Evolutionary conservation across 2,329 filamentous ascomycete species (phyloP).

Genomic region (Penicillium sp.): DNA sequence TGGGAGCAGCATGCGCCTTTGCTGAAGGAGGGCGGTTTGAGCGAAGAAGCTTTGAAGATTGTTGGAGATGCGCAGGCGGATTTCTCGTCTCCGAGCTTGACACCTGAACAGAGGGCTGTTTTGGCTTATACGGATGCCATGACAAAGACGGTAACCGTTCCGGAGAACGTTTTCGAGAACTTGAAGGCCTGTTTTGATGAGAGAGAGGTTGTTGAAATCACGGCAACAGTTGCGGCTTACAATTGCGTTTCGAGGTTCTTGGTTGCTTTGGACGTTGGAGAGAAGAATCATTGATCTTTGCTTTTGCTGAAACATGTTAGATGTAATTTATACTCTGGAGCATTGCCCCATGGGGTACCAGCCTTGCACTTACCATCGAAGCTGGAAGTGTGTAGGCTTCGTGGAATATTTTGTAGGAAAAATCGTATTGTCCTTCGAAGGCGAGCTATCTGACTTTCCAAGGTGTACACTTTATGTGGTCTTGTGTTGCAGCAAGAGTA

Average conservation of each 20-base stretch:
- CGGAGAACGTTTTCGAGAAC: conserved; percentile 66
- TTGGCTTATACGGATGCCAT: conserved; percentile 79
- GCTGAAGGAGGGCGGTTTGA: conserved; percentile 61
- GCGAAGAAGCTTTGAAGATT: conserved; percentile 44
- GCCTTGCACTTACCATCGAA: too few species aligned
- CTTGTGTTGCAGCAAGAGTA: too few species aligned
- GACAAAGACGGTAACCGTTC: conserved; percentile 71
- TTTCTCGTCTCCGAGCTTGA: conserved; percentile 44
- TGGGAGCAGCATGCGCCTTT: conserved; percentile 78
- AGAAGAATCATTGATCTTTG: conserved; percentile 36
- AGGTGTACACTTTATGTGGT: too few species aligned
- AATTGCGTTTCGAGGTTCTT: conserved; percentile 84
- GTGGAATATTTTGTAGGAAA: too few species aligned
- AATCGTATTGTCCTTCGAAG: too few species aligned
- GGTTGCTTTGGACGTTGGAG: conserved; percentile 70
- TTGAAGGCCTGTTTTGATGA: conserved; percentile 66
- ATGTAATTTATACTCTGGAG: too few species aligned
- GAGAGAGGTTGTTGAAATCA: conserved; percentile 77
- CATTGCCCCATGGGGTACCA: too few species aligned
- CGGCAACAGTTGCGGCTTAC: conserved; percentile 75
- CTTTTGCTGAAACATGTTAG: not conserved
- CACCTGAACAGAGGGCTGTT: conserved; percentile 66
- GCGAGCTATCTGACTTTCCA: too few species aligned
- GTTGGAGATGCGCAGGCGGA: conserved; percentile 35
- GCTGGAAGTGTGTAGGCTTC: too few species aligned